Percentiles rank a stretch among this genome's conserved stretches.
Evolutionary conservation across 192 early-diverging fungal genomes (phyloP).

Genomic region (Cetraspora pellucida): DNA sequence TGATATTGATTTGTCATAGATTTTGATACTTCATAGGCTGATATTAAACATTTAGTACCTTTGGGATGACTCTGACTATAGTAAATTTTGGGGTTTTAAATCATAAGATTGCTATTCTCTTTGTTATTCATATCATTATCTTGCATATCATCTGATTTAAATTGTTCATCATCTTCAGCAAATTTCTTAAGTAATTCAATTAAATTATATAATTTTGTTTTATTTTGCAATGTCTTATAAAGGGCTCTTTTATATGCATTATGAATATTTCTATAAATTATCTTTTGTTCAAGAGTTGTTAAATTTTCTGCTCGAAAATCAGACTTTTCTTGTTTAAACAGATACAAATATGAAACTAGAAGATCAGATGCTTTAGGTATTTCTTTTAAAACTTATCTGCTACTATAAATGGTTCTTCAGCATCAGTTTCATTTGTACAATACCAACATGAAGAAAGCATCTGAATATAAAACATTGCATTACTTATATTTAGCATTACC

Average conservation of each 20-base stretch:
- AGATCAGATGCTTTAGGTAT: not conserved
- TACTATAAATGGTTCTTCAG: not conserved
- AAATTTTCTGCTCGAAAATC: not conserved
- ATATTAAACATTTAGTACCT: not conserved
- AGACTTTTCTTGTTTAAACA: not conserved
- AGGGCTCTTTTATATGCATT: not conserved
- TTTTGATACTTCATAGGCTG: not conserved
- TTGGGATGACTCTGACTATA: not conserved
- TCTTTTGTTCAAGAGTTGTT: not conserved
- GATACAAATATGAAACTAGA: no score
- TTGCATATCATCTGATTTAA: not conserved
- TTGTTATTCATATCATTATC: not conserved
- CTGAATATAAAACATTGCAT: not conserved
- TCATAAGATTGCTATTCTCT: not conserved
- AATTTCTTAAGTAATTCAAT: not conserved
- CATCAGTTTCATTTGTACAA: not conserved
- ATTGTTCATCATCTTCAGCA: not conserved
- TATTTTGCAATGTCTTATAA: not conserved
- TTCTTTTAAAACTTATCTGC: not conserved
- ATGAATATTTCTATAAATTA: not conserved
- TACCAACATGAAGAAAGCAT: not conserved
- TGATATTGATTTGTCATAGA: not conserved
- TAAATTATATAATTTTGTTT: not conserved
- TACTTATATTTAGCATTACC: not conserved
- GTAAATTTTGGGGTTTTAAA: not conserved